A percentile compares a stretch with the other conserved stretches of the same genome.
Conservation (phyloP, 495 filamentous ascomycete genomes). For the Paragyromitra xinjiangensis region DNA sequence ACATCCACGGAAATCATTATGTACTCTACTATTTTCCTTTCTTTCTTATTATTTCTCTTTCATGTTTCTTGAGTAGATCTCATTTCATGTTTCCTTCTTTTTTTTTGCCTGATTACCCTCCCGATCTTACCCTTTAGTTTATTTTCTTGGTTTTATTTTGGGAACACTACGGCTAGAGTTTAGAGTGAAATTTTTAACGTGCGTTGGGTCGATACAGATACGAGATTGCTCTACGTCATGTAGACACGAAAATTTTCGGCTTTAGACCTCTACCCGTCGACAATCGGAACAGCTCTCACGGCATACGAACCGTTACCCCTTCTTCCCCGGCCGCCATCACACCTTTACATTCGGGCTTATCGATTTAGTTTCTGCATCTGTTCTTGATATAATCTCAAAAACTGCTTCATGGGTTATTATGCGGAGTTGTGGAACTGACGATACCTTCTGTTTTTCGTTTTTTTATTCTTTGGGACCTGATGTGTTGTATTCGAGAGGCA, state of each 20-base stretch:
- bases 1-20: constrained; percentile 26
- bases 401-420: constrained; percentile 43
- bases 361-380: constrained; percentile 25
- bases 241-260: constrained; percentile 56
- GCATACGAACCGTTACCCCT: constrained; percentile 21
- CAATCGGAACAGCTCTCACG: constrained; percentile 9
- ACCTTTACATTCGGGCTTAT: constrained; percentile 17
- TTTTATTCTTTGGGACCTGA: constrained; percentile 24
- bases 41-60: constrained; percentile 6
- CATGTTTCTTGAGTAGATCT: constrained; percentile 41
- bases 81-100: constrained; percentile 35
- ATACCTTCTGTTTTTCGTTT: constrained; percentile 42
- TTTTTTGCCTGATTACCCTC: constrained; percentile 25
- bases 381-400: constrained; percentile 41
- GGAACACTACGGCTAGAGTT: constrained; percentile 52
- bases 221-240: constrained; percentile 73
- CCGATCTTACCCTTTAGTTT: constrained; percentile 34
- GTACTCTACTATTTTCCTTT: constrained; percentile 34
- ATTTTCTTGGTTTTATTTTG: constrained; percentile 46
- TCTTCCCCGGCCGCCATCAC: constrained; percentile 1
- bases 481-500: constrained; percentile 27
- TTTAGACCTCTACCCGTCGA: constrained; percentile 4
- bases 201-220: constrained; percentile 63
- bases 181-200: constrained; percentile 56
- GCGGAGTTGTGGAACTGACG: constrained; percentile 43